Base-by-base conservation (phyloP, 345 rosid species). In the Gossypium stocksii region DNA sequence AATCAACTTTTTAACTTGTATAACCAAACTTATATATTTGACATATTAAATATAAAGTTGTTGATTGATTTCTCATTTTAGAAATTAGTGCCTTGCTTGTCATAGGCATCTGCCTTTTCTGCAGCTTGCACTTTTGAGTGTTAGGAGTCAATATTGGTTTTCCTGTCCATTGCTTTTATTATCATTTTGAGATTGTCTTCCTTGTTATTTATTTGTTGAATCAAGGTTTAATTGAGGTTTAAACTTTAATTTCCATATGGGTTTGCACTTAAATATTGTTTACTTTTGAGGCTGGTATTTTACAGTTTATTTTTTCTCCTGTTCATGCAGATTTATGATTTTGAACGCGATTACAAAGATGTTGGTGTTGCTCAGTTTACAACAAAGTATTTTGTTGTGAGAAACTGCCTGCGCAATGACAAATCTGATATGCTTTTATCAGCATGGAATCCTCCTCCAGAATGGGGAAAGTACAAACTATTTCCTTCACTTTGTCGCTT, bases 301-400 rank as follows among this genome's bases (percentile, higher is more conserved):
- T 17, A 79, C 74, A 71, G 71, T 71, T 67, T 22, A 67, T 63
- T 54, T 13, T 4, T 44, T 25, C 51, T 49, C 22, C 29, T 66
- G 43, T 74, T 49, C 60, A 49, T 63, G 77, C 92, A 95, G 99
- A 93, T 89, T 73, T 95, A 90, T 84, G 97, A 93, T 82, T 95
- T 95, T 84, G 98, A 95, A 80, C 97, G 98, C 58, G 99, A 95
- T 77, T 95, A 93, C 86, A 91, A 90, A 84, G 99, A 95, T 83
- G 87, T 91, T 49, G 99, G 99, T 44, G 87, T 95, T 82, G 97
- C 97, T 74, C 86, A 86, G 67, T 95, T 95, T 82, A 95, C 94
- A 74, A 91, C 95, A 38, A 95, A 90, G 84, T 85, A 66, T 75
- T 84, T 87, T 76, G 98, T 95, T 76, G 92, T 93, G 70, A 88